Base-by-base conservation (phyloP, 2,329 filamentous ascomycete species). In the Sporothrix humicola region DNA sequence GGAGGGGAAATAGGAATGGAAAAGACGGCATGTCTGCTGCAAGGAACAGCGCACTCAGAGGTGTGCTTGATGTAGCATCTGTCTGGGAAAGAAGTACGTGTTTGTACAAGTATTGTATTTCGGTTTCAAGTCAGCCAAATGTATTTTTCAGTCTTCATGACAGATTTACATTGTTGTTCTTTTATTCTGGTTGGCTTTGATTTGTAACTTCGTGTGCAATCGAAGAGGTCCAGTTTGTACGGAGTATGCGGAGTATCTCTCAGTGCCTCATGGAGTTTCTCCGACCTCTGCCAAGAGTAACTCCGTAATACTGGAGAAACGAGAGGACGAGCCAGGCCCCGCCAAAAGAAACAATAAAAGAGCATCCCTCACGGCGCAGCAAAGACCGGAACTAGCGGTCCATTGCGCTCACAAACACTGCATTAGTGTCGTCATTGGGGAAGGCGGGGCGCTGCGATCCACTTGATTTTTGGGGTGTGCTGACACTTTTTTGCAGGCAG, bases 381-480 rank as follows among this genome's bases (percentile, higher is more conserved):
- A 48, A 48, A 48, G 42, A 8, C 44, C 44, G 63, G 63, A 66
- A 66, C 63, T 66, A 31, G 44, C 63, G 20, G 63, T 48, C 63
- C 63, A 17, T 50, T 46, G 44, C 20, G 37, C 61, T 26, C 42
- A 48, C 42, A 46, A 46, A 46, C 48, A n/a, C 65, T 69, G 48
- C 66, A 69, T 56, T 69, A 69, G 48, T 69, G 48, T 20, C 37
- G 23, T 50, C 44, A 68, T 68, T 68, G 63, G 63, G 63, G 44
- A 48, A 42, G 37, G 17, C 37, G 37, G 61, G 63, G 63, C 66
- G 48, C 23, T 31, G 2, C 20, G 66, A 6, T 44, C 66, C 66
- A 69, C 48, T 37, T 69, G 66, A 17, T 42, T 69, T 69, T 42
- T 54, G 48, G 66, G 48, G 66, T 69, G 66, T 69, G 50, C 13